phyloP scores from a whole-genome alignment of 768 basidiomycete species.

The Hortiboletus flavorubellus region DNA sequence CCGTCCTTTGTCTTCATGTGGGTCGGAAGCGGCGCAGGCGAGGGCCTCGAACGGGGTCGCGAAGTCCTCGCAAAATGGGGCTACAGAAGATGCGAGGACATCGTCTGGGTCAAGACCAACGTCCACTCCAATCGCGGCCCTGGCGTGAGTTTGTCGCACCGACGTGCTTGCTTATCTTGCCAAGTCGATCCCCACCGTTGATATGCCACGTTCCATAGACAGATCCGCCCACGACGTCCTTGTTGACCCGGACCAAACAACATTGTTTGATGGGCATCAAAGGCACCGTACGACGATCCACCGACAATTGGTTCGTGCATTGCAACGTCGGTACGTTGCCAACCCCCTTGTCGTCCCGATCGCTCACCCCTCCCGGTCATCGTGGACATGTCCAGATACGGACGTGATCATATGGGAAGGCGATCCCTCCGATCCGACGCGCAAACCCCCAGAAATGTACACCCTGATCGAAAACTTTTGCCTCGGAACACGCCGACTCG shows the following conservation, averaged over 20 bases:
- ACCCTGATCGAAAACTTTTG: slow-evolving; percentile 97
- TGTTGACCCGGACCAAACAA: slow-evolving; percentile 88
- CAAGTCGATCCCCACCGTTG: not conserved
- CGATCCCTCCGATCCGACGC: slow-evolving; percentile 76
- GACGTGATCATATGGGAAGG: slow-evolving; percentile 97
- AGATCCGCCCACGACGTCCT: slow-evolving; percentile 79
- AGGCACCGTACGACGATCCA: slow-evolving; percentile 92
- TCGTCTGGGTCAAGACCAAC: slow-evolving; percentile 98
- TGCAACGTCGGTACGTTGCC: slow-evolving; percentile 83
- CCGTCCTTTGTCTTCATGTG: slow-evolving; percentile 94
- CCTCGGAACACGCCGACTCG: slow-evolving; percentile 85
- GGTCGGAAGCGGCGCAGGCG: slow-evolving; percentile 89
- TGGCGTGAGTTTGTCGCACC: slow-evolving; percentile 48
- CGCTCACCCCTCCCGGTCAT: not conserved
- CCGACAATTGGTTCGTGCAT: slow-evolving; percentile 96
- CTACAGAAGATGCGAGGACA: slow-evolving; percentile 91
- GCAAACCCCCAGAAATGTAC: slow-evolving; percentile 95
- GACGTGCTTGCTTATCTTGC: not conserved
- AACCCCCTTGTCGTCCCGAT: no score
- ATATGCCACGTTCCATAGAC: slow-evolving; percentile 43
- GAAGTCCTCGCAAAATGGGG: slow-evolving; percentile 94
- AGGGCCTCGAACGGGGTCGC: slow-evolving; percentile 87
- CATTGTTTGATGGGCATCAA: slow-evolving; percentile 97
- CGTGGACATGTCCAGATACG: slow-evolving; percentile 57
- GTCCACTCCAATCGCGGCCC: slow-evolving; percentile 65